phyloP scores from a whole-genome alignment of 2,329 filamentous ascomycete species.

The Rhexocercosporidium sp. region DNA sequence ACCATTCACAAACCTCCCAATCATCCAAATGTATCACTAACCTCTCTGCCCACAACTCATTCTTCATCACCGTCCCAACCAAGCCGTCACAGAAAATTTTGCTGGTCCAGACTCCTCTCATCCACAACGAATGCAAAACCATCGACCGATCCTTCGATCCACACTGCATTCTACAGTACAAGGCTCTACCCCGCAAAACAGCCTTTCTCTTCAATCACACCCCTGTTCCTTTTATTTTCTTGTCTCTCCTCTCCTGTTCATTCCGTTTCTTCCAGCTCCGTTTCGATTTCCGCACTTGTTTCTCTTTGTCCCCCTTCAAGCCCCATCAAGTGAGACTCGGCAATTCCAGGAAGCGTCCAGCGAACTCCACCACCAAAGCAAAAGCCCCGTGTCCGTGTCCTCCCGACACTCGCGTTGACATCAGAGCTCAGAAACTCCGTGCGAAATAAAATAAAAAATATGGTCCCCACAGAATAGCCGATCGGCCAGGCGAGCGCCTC shows the following conservation, averaged over 20 bases:
- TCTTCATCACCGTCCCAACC: background rate
- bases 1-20: background rate
- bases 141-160: background rate
- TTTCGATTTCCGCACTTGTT: no score
- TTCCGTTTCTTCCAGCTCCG: no score
- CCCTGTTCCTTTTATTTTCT: background rate
- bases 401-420: background rate
- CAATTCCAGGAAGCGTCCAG: no score
- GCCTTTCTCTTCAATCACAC: background rate
- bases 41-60: background rate
- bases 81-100: background rate
- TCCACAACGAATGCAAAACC: background rate
- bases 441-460: no score
- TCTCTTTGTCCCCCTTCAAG: no score
- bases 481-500: no score
- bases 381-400: background rate
- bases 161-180: background rate
- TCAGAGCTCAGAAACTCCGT: no score
- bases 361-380: background rate
- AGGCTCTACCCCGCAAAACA: slow-evolving; percentile 6
- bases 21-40: background rate
- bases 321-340: no score
- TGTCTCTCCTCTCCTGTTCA: background rate
- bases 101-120: background rate
- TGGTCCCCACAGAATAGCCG: no score